Evolutionary conservation across 2,329 filamentous ascomycete species (phyloP).

Genomic region (Ramichloridium luteum): DNA sequence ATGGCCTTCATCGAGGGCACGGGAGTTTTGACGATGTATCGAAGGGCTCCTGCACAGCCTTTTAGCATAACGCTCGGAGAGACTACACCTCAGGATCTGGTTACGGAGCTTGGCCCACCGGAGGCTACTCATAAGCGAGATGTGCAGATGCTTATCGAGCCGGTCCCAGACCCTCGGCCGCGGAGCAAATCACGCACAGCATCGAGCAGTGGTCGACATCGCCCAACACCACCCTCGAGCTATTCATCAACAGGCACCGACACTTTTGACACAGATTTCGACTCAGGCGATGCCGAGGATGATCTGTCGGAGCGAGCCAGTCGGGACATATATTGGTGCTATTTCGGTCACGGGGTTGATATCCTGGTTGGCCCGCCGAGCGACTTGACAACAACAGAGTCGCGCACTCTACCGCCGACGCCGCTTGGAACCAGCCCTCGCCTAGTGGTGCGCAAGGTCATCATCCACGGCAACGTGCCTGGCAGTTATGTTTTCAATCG

Average conservation of each 20-base stretch:
- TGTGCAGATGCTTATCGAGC: conserved; percentile 9
- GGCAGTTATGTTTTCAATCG: conserved; percentile 96
- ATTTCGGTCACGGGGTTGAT: conserved; percentile 92
- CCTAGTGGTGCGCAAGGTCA: conserved; percentile 78
- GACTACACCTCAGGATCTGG: conserved; percentile 82
- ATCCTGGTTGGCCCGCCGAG: conserved; percentile 73
- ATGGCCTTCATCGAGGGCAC: conserved; percentile 65
- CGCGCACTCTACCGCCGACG: conserved; percentile 5
- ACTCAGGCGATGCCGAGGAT: conserved; percentile 39
- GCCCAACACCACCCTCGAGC: conserved; percentile 25
- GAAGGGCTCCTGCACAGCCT: conserved; percentile 53
- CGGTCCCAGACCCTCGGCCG: conserved; percentile 12
- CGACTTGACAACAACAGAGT: conserved; percentile 9
- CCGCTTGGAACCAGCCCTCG: conserved; percentile 29
- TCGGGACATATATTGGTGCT: conserved; percentile 76
- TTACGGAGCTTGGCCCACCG: conserved; percentile 81
- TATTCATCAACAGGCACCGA: conserved; percentile 31
- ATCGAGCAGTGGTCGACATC: conserved; percentile 14
- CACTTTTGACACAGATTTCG: conserved; percentile 33
- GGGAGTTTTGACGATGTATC: conserved; percentile 64
- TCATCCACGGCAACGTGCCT: conserved; percentile 87
- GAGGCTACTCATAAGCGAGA: conserved; percentile 64
- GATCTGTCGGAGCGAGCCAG: conserved; percentile 47
- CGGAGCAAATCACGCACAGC: conserved; percentile 15
- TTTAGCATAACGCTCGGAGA: conserved; percentile 68